Evolutionary conservation across 1,139 yeast genomes (phyloP), one percentile per base, ranked within the genome.

Genomic region (Saccharomyces hybrid): DNA sequence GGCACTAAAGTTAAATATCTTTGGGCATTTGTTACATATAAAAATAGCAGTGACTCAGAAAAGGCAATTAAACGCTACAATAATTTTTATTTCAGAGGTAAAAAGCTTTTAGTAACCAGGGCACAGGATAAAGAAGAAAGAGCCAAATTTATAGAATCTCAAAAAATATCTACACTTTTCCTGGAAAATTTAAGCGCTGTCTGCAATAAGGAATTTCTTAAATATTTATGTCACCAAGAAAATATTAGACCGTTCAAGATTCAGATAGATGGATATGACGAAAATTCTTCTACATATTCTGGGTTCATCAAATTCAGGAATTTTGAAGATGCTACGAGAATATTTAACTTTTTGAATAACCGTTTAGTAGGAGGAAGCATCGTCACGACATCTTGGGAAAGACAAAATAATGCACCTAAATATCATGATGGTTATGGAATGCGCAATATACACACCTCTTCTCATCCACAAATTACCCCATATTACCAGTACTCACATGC

Each of bases 21-120:
- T 23, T 78, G 81, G 81, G 76, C 79, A 3, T 69, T 77, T 50
- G 68, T 77, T 6, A 77, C 78, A 0, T 71, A 73, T 63, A 72
- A 73, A 47, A 66, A 66, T 42, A 64, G 66, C 7, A 49, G 55
- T 5, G 72, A 71, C 54, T 69, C 71, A 1, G 50, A 57, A 4
- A 52, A 55, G 16, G 71, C 76, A 2, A 63, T 71, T n/a, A 52
- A 56, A 13, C 53, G 54, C 20, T 63, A 66, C 46, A 66, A 73
- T 55, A 64, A 64, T n/a, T 56, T 61, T 8, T 48, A 52, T 2
- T 70, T 64, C 42, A 62, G 63, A 48, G 70, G 64, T 2, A 64
- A 59, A 49, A 62, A 56, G 16, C 57, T 73, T 9, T 63, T 64
- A 9, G 71, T 73, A 50, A 66, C 66, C 1, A 71, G 64, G 51